Percentiles rank a stretch among this genome's conserved stretches.
phyloP scores from a whole-genome alignment of 2,329 filamentous ascomycete genomes.

The Verticillium nubilum region DNA sequence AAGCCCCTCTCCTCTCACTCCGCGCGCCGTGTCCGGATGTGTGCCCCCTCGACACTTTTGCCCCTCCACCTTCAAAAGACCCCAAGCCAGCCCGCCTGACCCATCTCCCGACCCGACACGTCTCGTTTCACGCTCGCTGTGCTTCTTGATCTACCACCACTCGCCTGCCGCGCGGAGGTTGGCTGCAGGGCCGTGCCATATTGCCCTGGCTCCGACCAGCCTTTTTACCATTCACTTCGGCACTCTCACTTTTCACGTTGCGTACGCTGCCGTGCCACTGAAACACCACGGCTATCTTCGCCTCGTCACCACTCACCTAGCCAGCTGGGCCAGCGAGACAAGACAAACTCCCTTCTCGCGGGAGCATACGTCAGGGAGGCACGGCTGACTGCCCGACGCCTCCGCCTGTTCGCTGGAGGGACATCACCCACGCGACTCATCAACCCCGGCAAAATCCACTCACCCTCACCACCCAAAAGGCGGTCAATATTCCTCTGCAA shows the following conservation, averaged over 20 bases:
- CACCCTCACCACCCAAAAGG: not conserved
- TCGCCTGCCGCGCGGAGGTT: not conserved
- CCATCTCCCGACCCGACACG: not conserved
- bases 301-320: not conserved
- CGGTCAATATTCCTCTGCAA: not conserved
- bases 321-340: not conserved
- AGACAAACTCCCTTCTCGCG: not conserved
- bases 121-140: not conserved
- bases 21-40: not conserved
- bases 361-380: not conserved
- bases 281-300: not conserved
- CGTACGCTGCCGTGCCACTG: not conserved
- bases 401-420: not conserved
- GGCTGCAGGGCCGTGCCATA: not conserved
- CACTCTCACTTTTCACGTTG: not conserved
- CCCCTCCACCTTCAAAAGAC: not conserved
- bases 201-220: not conserved
- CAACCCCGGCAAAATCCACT: not conserved
- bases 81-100: not conserved
- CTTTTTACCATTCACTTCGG: not conserved
- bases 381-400: not conserved
- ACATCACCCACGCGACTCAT: not conserved
- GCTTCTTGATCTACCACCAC: not conserved
- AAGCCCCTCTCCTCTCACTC: not conserved
- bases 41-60: not conserved